Percentiles rank a stretch among this genome's conserved stretches.
Conservation (phyloP, 1,139 yeast species). For the Pichia sp. region DNA sequence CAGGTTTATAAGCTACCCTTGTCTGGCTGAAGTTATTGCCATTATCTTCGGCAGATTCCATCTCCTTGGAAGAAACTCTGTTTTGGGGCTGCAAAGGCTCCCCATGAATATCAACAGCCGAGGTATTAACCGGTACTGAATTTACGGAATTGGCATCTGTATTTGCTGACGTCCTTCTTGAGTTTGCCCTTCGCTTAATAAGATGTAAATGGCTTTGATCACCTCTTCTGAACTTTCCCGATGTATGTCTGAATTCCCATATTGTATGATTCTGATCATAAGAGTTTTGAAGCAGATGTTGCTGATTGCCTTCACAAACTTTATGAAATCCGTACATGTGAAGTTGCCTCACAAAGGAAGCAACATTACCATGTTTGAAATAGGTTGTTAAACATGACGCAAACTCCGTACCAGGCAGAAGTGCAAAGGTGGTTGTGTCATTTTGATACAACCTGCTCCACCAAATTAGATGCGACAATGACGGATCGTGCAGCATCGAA, state of each 20-base stretch:
- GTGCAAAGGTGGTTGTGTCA: conserved; percentile 51
- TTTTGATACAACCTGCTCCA: conserved; percentile 67
- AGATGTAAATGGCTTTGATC: conserved; percentile 53
- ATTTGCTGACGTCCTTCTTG: conserved; percentile 35
- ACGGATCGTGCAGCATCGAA: conserved; percentile 55
- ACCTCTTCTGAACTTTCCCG: conserved; percentile 62
- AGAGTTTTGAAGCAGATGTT: conserved; percentile 18
- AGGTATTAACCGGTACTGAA: not conserved
- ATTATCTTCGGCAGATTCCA: not conserved
- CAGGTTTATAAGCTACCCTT: conserved; percentile 1
- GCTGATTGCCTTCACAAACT: conserved; percentile 42
- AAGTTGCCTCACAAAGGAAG: conserved; percentile 72
- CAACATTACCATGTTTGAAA: conserved; percentile 74
- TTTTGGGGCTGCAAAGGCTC: not conserved
- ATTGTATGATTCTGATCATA: conserved; percentile 27
- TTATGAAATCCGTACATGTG: conserved; percentile 81
- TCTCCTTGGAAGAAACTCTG: not conserved
- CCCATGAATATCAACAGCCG: not conserved
- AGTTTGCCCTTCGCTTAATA: conserved; percentile 62
- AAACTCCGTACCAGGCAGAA: conserved; percentile 64
- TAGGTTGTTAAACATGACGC: conserved; percentile 58
- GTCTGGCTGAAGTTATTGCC: not conserved
- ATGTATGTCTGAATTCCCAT: conserved; percentile 73
- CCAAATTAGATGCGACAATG: conserved; percentile 56
- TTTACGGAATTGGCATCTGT: not conserved